phyloP scores from a whole-genome alignment of 345 rosid species.

The Clausena lansium region DNA sequence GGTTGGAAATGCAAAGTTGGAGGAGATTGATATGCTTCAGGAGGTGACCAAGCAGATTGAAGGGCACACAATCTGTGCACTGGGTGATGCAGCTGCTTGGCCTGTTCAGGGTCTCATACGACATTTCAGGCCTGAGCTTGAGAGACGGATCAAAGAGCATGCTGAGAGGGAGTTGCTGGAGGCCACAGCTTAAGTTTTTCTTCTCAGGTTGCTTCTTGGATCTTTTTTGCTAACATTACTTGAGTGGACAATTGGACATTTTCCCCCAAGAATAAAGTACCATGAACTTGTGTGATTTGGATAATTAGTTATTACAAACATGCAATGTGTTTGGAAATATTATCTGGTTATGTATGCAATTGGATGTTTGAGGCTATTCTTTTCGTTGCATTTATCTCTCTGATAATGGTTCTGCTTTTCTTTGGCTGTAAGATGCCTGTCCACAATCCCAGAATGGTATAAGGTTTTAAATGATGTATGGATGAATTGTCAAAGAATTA shows the following conservation, averaged over 20 bases:
- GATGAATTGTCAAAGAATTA: neutral
- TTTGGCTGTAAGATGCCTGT: neutral
- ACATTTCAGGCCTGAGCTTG: constrained; percentile 98
- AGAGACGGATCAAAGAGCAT: constrained; percentile 87
- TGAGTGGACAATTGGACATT: neutral
- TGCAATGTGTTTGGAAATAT: neutral
- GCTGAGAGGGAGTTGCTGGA: constrained; percentile 89
- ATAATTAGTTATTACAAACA: neutral
- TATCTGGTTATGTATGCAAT: neutral
- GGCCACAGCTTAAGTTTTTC: constrained; percentile 66
- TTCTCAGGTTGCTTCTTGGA: constrained; percentile 28
- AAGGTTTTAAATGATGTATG: neutral
- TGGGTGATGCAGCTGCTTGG: constrained; percentile 99
- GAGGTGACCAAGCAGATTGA: constrained; percentile 98
- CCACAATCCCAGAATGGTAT: neutral
- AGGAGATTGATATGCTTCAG: constrained; percentile 98
- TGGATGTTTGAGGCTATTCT: neutral
- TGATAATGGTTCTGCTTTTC: neutral
- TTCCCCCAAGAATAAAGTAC: neutral
- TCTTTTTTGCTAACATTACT: neutral
- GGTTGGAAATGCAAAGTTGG: constrained; percentile 92
- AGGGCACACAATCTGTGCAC: constrained; percentile 97
- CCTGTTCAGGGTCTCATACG: constrained; percentile 96
- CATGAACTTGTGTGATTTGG: neutral
- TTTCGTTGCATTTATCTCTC: neutral